Conservation (phyloP, 805 yeast species). For the Pichia nanzhaoensis region DNA sequence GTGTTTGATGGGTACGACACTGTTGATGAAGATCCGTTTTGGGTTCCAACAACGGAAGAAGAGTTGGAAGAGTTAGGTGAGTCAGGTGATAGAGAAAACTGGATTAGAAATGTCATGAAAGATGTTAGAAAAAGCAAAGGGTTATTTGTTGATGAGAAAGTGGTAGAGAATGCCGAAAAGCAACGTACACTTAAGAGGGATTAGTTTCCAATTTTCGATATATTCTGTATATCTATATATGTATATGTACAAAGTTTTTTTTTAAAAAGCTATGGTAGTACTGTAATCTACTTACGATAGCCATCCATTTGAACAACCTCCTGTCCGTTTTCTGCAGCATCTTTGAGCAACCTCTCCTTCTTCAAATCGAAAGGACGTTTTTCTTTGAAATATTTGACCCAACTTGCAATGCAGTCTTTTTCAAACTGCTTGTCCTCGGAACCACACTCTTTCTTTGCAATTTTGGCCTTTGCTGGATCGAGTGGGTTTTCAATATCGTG, state of each 20-base stretch:
- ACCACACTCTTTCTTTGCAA: conserved; percentile 52
- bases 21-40: conserved; percentile 90
- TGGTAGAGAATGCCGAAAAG: conserved; percentile 87
- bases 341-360: conserved; percentile 58
- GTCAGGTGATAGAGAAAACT: conserved; percentile 72
- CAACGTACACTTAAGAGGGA: conserved; percentile 82
- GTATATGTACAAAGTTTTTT: background rate
- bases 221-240: background rate
- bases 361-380: conserved; percentile 74
- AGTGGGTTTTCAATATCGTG: conserved; percentile 65
- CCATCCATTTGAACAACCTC: conserved; percentile 27
- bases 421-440: conserved; percentile 52
- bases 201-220: conserved; percentile 19
- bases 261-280: too few species aligned
- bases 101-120: conserved; percentile 84
- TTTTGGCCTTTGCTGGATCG: conserved; percentile 35
- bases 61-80: conserved; percentile 93
- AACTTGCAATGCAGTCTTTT: conserved; percentile 71
- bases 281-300: conserved; percentile 17
- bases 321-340: conserved; percentile 67
- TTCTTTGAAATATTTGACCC: conserved; percentile 89
- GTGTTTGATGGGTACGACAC: conserved; percentile 84
- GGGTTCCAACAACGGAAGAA: conserved; percentile 98
- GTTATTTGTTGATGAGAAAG: conserved; percentile 79
- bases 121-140: conserved; percentile 81